A percentile compares a stretch with the other conserved stretches of the same genome.
Evolutionary conservation across 352 stramenopile species (phyloP).

Genomic region (Thraustochytrium sp.): DNA sequence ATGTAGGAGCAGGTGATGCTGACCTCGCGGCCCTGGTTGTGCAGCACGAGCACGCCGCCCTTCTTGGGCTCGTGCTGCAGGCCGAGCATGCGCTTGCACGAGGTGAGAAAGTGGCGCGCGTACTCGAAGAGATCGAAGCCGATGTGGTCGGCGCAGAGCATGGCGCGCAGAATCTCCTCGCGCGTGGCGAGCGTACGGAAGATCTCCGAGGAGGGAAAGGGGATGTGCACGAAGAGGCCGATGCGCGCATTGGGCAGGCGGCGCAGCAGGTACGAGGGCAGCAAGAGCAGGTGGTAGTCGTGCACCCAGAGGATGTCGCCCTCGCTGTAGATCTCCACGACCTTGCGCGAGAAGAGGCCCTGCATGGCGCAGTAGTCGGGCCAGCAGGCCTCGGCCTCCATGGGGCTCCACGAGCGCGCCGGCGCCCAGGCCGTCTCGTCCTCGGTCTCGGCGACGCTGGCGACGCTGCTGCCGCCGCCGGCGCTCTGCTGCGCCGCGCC

Average conservation of each 20-base stretch:
- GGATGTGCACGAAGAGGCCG: constrained; percentile 94
- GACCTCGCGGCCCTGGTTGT: constrained; percentile 88
- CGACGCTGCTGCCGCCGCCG: no score
- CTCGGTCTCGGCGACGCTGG: no score
- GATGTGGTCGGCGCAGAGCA: constrained; percentile 82
- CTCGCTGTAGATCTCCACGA: constrained; percentile 50
- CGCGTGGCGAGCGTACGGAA: constrained; percentile 86
- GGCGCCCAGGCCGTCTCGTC: background rate
- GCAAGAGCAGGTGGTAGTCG: constrained; percentile 93
- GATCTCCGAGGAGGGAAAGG: constrained; percentile 95
- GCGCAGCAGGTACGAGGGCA: constrained; percentile 88
- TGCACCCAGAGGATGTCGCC: constrained; percentile 92
- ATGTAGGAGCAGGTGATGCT: constrained; percentile 91
- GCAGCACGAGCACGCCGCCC: constrained; percentile 79
- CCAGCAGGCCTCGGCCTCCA: constrained; percentile 41
- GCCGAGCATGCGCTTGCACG: constrained; percentile 83
- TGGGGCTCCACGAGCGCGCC: constrained; percentile 45
- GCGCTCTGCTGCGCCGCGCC: no score
- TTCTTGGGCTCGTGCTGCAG: constrained; percentile 84
- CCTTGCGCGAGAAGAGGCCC: constrained; percentile 36
- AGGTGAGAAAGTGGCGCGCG: constrained; percentile 80
- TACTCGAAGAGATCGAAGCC: constrained; percentile 89
- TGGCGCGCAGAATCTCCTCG: constrained; percentile 76
- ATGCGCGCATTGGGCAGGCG: constrained; percentile 74
- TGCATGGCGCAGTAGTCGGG: constrained; percentile 46